A percentile compares a stretch with the other conserved stretches of the same genome.
These are phyloP conservation scores for Phytopythium helicoides DNA, from an alignment of 352 stramenopile genomes.

Conservation along the genomic window DNA sequence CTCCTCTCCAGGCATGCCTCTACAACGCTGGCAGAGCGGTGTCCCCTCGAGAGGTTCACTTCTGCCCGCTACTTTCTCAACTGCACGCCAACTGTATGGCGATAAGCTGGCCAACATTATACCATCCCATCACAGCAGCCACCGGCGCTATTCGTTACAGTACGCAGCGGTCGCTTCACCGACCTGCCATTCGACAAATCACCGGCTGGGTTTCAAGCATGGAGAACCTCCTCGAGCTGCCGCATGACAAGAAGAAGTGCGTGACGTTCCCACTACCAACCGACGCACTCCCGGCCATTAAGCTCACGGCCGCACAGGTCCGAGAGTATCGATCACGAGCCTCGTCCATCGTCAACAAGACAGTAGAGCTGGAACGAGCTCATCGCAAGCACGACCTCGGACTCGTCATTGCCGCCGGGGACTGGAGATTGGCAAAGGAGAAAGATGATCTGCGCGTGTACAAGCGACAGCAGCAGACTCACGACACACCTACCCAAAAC, in stretches of 20 bases:
- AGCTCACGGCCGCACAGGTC: background rate
- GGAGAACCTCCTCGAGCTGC: background rate
- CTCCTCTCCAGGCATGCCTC: no score
- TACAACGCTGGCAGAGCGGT: no score
- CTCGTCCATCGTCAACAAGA: background rate
- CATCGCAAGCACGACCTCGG: background rate
- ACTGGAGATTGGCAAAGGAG: conserved; percentile 36
- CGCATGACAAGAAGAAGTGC: background rate
- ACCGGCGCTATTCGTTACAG: no score
- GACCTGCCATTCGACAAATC: no score
- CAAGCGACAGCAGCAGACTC: conserved; percentile 22
- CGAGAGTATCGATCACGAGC: background rate
- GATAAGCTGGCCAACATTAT: no score
- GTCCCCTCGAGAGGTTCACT: no score
- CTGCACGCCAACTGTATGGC: no score
- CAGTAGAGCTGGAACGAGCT: conserved; percentile 3
- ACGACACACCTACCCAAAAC: no score
- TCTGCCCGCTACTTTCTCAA: no score
- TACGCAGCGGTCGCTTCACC: no score
- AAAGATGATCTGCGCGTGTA: conserved; percentile 36
- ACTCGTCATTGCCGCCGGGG: conserved; percentile 5
- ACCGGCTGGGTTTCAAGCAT: background rate
- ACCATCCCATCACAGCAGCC: no score
- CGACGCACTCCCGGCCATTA: background rate
- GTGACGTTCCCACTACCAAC: conserved; percentile 3